A percentile compares a stretch with the other conserved stretches of the same genome.
These are phyloP conservation scores for Penicillium sp. DNA, from an alignment of 2,329 filamentous ascomycete genomes.

Conservation along the genomic window DNA sequence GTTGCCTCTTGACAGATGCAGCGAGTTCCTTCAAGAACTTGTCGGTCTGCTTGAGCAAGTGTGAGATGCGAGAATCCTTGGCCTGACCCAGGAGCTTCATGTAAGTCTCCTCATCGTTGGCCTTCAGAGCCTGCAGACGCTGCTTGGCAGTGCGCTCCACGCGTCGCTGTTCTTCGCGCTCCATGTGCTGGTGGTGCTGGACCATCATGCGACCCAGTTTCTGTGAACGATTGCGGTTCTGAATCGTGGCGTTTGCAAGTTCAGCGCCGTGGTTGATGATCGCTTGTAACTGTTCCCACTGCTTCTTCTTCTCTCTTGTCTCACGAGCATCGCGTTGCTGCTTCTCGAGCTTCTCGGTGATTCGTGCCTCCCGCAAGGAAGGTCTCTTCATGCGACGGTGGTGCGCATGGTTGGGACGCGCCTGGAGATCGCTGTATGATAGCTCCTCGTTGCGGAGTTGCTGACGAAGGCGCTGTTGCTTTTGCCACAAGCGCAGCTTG, in stretches of 20 bases:
- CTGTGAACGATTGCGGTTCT: slow-evolving; percentile 71
- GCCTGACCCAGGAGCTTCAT: slow-evolving; percentile 96
- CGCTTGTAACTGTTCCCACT: slow-evolving; percentile 84
- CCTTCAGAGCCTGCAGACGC: slow-evolving; percentile 97
- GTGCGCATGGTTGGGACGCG: slow-evolving; percentile 69
- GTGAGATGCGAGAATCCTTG: slow-evolving; percentile 98
- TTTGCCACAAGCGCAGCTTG: slow-evolving; percentile 70
- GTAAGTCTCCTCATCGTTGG: slow-evolving; percentile 98
- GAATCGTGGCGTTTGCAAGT: slow-evolving; percentile 64
- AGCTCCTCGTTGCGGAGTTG: slow-evolving; percentile 90
- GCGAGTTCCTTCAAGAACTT: slow-evolving; percentile 96
- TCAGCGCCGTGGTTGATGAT: slow-evolving; percentile 80
- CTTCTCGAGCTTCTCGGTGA: slow-evolving; percentile 98
- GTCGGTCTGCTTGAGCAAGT: slow-evolving; percentile 93
- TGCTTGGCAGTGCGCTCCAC: slow-evolving; percentile 98
- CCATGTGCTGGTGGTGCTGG: slow-evolving; percentile 87
- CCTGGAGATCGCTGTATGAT: slow-evolving; percentile 64
- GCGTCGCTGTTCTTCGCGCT: slow-evolving; percentile 98
- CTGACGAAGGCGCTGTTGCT: slow-evolving; percentile 81
- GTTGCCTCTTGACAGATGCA: slow-evolving; percentile 89
- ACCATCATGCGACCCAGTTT: slow-evolving; percentile 90
- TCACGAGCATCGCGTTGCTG: slow-evolving; percentile 96
- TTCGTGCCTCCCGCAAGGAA: slow-evolving; percentile 87
- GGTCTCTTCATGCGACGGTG: slow-evolving; percentile 98
- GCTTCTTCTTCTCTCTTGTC: slow-evolving; percentile 96